These are phyloP conservation scores for Protomyces macrosporus DNA, from an alignment of 1,139 yeast species.

Conservation along the genomic window DNA sequence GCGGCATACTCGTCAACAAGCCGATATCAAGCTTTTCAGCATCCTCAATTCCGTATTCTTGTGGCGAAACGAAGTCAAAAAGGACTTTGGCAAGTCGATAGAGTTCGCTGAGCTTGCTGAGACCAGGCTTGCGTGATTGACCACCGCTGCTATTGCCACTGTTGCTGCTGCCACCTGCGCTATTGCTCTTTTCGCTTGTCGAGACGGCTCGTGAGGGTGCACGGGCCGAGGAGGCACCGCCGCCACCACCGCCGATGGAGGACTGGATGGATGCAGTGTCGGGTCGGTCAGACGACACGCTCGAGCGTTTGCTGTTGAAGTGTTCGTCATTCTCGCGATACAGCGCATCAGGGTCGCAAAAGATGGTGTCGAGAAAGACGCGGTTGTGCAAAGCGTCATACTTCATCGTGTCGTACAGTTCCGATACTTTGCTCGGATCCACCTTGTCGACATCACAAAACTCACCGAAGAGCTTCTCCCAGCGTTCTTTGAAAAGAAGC, in stretches of 20 bases:
- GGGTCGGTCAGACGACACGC: slow-evolving; percentile 13
- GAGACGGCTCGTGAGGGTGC: background rate
- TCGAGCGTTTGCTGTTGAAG: slow-evolving; percentile 6
- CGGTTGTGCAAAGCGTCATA: slow-evolving; percentile 96
- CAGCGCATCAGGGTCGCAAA: slow-evolving; percentile 56
- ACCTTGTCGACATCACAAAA: slow-evolving; percentile 91
- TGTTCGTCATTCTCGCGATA: slow-evolving; percentile 17
- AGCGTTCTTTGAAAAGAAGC: slow-evolving; percentile 78
- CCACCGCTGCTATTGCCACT: background rate
- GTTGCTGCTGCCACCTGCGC: slow-evolving; percentile 1
- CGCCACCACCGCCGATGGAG: background rate
- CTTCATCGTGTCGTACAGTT: slow-evolving; percentile 96
- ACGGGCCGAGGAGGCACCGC: slow-evolving; percentile 5
- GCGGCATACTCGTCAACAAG: slow-evolving; percentile 82
- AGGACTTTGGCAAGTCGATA: slow-evolving; percentile 85
- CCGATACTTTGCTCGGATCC: slow-evolving; percentile 95
- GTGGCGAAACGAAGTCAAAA: slow-evolving; percentile 96
- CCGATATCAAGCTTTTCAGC: slow-evolving; percentile 96
- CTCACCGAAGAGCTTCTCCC: slow-evolving; percentile 95
- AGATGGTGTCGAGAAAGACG: slow-evolving; percentile 75
- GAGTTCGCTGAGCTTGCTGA: slow-evolving; percentile 59
- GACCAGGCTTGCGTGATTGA: slow-evolving; percentile 26
- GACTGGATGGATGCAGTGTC: slow-evolving; percentile 15
- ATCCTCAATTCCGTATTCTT: slow-evolving; percentile 95
- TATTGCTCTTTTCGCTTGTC: slow-evolving; percentile 5